phyloP scores from a whole-genome alignment of 495 filamentous ascomycete species.

The Penicillium pancosmium region DNA sequence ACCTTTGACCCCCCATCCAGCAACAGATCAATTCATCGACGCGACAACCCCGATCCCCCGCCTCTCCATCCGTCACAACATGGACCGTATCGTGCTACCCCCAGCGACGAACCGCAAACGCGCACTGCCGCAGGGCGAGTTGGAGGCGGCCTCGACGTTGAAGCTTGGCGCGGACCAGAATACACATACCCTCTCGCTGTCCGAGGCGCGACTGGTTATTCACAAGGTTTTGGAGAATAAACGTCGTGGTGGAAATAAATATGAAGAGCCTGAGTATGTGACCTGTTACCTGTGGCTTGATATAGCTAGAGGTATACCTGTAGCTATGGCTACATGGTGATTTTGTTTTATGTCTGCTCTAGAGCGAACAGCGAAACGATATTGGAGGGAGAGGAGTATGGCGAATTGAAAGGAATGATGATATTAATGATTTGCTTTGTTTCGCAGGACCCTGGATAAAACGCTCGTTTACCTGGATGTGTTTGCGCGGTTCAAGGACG shows the following conservation, averaged over 20 bases:
- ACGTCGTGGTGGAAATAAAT: slow-evolving; percentile 47
- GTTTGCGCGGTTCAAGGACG: slow-evolving; percentile 92
- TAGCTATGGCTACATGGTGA: slow-evolving; percentile 1
- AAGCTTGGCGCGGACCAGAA: slow-evolving; percentile 90
- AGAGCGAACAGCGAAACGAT: not conserved
- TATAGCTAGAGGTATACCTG: not conserved
- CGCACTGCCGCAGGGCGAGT: slow-evolving; percentile 73
- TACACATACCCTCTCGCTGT: slow-evolving; percentile 83
- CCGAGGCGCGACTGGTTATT: slow-evolving; percentile 89
- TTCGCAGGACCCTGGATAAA: slow-evolving; percentile 65
- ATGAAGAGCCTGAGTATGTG: slow-evolving; percentile 55
- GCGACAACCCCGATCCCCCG: slow-evolving; percentile 6
- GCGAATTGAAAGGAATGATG: not conserved
- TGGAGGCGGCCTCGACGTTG: slow-evolving; percentile 81
- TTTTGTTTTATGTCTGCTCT: slow-evolving; percentile 1
- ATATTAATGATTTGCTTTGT: slow-evolving; percentile 9
- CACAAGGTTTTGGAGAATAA: slow-evolving; percentile 77
- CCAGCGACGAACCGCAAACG: slow-evolving; percentile 71
- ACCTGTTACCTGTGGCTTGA: not conserved
- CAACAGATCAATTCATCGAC: not conserved
- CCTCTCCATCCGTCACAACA: slow-evolving; percentile 13
- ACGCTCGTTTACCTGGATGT: slow-evolving; percentile 89
- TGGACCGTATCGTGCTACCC: slow-evolving; percentile 44
- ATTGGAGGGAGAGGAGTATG: not conserved
- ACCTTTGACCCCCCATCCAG: not conserved